A percentile compares a stretch with the other conserved stretches of the same genome.
Conservation (phyloP, 495 filamentous ascomycete genomes). For the Clohesyomyces aquaticus region DNA sequence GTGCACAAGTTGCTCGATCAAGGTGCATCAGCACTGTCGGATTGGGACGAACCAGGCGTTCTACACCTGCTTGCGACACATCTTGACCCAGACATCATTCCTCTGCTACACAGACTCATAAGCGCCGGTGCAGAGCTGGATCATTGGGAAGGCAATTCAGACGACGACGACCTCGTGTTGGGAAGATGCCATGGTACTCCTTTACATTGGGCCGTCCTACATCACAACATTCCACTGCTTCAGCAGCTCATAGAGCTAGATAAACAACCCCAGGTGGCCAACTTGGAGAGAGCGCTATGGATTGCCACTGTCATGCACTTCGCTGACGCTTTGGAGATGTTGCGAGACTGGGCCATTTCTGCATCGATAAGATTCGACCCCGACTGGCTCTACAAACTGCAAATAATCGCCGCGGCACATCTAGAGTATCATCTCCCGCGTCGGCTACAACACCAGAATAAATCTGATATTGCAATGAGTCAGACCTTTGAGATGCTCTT, state of each 20-base stretch:
- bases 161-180: constrained; percentile 2
- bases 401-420: not conserved
- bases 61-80: constrained; percentile 7
- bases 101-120: not conserved
- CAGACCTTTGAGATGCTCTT: constrained; percentile 7
- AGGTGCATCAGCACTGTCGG: not conserved
- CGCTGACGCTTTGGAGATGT: constrained; percentile 3
- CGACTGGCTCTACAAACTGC: not conserved
- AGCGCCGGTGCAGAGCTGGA: constrained; percentile 4
- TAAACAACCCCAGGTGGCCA: not conserved
- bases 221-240: not conserved
- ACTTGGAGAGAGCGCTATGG: not conserved
- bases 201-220: constrained; percentile 8
- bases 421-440: constrained; percentile 2
- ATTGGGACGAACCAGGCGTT: constrained; percentile 10
- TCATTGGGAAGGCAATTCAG: constrained; percentile 9
- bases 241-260: not conserved
- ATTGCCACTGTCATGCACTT: constrained; percentile 7
- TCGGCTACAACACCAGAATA: not conserved
- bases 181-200: constrained; percentile 1
- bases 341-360: not conserved
- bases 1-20: not conserved
- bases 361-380: not conserved
- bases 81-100: not conserved
- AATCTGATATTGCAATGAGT: constrained; percentile 6